Conservation (phyloP, 164 flowering plant genomes). For the Tinospora cordifolia region DNA sequence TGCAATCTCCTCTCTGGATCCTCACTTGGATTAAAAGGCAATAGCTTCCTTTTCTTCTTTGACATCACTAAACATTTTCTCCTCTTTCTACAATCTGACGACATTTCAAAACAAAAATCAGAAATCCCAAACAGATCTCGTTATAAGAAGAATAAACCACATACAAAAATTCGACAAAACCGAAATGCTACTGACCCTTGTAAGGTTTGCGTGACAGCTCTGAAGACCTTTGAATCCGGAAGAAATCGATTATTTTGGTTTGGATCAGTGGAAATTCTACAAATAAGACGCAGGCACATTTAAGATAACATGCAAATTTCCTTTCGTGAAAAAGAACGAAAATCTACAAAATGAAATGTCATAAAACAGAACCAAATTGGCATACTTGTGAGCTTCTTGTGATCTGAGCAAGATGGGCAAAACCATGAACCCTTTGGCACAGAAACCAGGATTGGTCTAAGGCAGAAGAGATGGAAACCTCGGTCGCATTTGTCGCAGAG, state of each 20-base stretch:
- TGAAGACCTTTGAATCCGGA: constrained; percentile 54
- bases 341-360: not conserved
- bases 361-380: not conserved
- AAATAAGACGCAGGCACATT: constrained; percentile 7
- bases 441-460: constrained; percentile 57
- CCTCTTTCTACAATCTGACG: no score
- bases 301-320: not conserved
- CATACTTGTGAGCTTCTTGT: constrained; percentile 37
- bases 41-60: constrained; percentile 68
- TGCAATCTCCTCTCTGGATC: constrained; percentile 57
- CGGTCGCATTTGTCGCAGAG: constrained; percentile 80
- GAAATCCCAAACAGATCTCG: not conserved
- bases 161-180: not conserved
- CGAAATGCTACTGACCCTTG: constrained; percentile 31
- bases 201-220: constrained; percentile 16
- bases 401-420: constrained; percentile 54
- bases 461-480: constrained; percentile 76
- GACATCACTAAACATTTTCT: constrained; percentile 38
- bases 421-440: constrained; percentile 85
- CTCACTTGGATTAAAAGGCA: constrained; percentile 65
- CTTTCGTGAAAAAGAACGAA: not conserved
- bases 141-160: not conserved
- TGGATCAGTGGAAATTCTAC: constrained; percentile 78
- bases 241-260: constrained; percentile 86
- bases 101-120: no score